phyloP scores from a whole-genome alignment of 441 rosid genomes.

The Geranium incanum region DNA sequence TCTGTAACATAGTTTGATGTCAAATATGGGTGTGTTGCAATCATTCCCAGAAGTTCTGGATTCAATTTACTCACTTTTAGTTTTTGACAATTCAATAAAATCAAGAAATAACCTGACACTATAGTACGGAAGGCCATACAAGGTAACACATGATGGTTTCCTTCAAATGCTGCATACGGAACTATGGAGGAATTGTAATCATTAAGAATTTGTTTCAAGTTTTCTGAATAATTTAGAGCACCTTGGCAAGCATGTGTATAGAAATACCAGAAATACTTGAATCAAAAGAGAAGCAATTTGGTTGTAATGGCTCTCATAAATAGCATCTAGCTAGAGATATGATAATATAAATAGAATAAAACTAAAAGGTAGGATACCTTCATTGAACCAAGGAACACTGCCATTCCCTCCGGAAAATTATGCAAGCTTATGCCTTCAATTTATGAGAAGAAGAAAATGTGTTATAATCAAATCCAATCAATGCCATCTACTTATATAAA shows the following conservation, averaged over 20 bases:
- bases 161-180: background rate
- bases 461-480: slow-evolving; percentile 14
- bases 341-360: slow-evolving; percentile 6
- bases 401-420: slow-evolving; percentile 99
- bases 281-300: background rate
- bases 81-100: background rate
- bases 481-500: background rate
- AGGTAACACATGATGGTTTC: background rate
- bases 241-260: background rate
- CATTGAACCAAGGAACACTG: slow-evolving; percentile 93
- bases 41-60: background rate
- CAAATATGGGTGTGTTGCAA: background rate
- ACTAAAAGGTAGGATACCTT: slow-evolving; percentile 46
- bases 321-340: background rate
- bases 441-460: slow-evolving; percentile 14
- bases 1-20: background rate
- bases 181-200: background rate
- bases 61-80: background rate
- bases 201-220: background rate
- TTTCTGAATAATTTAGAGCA: background rate
- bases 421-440: slow-evolving; percentile 94
- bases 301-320: background rate
- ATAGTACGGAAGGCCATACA: background rate
- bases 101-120: background rate
- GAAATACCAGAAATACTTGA: background rate